A percentile compares a stretch with the other conserved stretches of the same genome.
Evolutionary conservation across 495 filamentous ascomycete species (phyloP).

Genomic region (Trichoderma parareesei): DNA sequence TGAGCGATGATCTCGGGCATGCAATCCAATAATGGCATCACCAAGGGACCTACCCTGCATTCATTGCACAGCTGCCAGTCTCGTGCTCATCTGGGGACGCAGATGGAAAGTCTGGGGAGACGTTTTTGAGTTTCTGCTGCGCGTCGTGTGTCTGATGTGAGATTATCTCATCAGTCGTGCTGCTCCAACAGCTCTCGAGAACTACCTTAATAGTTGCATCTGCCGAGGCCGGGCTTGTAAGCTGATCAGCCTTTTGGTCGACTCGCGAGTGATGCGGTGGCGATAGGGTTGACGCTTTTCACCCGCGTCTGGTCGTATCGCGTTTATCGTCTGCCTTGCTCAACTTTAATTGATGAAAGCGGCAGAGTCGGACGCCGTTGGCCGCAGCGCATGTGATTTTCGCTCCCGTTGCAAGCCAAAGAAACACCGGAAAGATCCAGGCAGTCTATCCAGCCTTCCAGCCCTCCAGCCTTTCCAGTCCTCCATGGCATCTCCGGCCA

Average conservation of each 20-base stretch:
- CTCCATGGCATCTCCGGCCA: background rate
- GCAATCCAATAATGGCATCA: too few species aligned
- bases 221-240: background rate
- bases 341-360: background rate
- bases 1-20: too few species aligned
- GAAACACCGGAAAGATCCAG: too few species aligned
- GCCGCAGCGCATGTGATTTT: background rate
- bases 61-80: background rate
- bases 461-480: background rate
- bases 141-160: slow-evolving; percentile 3
- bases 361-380: background rate
- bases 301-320: background rate
- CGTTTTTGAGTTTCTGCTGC: background rate
- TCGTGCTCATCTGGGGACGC: background rate
- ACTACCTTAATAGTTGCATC: background rate
- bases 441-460: background rate
- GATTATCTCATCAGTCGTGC: slow-evolving; percentile 1
- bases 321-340: background rate
- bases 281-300: background rate
- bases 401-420: too few species aligned
- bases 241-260: background rate
- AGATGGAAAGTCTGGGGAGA: background rate
- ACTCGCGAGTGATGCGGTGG: slow-evolving; percentile 1
- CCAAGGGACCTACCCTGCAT: background rate
- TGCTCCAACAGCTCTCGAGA: background rate